phyloP scores from a whole-genome alignment of 805 yeast genomes.

The Lachancea sp. region DNA sequence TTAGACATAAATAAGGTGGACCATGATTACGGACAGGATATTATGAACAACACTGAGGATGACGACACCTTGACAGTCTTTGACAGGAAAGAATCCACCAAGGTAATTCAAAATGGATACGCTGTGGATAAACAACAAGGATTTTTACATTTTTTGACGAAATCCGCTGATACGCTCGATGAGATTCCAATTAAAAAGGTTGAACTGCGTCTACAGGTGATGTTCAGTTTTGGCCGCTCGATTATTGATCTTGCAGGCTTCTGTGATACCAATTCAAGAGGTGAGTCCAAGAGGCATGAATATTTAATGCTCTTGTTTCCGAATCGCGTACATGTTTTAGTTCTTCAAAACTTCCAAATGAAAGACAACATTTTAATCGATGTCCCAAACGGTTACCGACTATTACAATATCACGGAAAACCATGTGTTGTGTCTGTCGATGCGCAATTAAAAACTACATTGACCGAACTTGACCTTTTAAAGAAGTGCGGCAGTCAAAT shows the following conservation, averaged over 20 bases:
- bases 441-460: not conserved
- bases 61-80: constrained; percentile 30
- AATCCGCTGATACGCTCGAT: constrained; percentile 17
- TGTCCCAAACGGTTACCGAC: constrained; percentile 15
- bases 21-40: constrained; percentile 13
- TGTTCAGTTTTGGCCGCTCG: constrained; percentile 29
- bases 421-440: constrained; percentile 19
- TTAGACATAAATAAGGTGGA: constrained; percentile 13
- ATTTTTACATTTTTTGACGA: constrained; percentile 22
- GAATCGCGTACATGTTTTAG: constrained; percentile 28
- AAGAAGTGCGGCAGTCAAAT: constrained; percentile 11
- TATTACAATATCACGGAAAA: constrained; percentile 15
- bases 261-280: constrained; percentile 17
- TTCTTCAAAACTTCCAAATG: constrained; percentile 24
- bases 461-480: constrained; percentile 16
- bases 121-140: constrained; percentile 27
- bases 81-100: constrained; percentile 24
- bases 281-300: constrained; percentile 19
- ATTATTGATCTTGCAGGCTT: constrained; percentile 24
- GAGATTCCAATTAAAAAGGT: constrained; percentile 29
- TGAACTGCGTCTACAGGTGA: constrained; percentile 28
- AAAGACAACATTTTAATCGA: constrained; percentile 22
- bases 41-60: constrained; percentile 21
- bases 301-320: constrained; percentile 24
- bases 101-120: constrained; percentile 32